A percentile compares a stretch with the other conserved stretches of the same genome.
These are phyloP conservation scores for Termitomyces sp. DNA, from an alignment of 768 basidiomycete genomes.

Conservation along the genomic window DNA sequence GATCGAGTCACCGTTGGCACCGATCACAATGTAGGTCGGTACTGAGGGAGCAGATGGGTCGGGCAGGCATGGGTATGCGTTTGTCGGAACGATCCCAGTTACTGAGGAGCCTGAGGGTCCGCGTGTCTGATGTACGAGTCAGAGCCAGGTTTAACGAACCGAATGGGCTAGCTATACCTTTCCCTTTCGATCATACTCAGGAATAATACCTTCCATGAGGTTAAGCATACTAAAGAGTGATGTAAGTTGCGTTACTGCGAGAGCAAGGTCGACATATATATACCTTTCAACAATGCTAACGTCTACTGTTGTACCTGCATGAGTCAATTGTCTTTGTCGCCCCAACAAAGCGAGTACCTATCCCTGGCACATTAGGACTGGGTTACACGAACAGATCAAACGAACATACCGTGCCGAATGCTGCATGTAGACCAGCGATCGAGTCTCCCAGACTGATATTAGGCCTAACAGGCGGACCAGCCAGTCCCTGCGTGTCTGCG, in stretches of 20 bases:
- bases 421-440: slow-evolving; percentile 67
- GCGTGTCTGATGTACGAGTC: slow-evolving; percentile 40
- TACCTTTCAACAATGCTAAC: slow-evolving; percentile 75
- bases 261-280: background rate
- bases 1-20: slow-evolving; percentile 68
- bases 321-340: slow-evolving; percentile 34
- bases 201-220: slow-evolving; percentile 74
- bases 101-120: slow-evolving; percentile 74
- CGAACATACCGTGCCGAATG: slow-evolving; percentile 62
- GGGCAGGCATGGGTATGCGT: slow-evolving; percentile 66
- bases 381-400: background rate
- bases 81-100: slow-evolving; percentile 73
- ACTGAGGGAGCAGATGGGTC: slow-evolving; percentile 33
- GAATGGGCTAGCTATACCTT: slow-evolving; percentile 35
- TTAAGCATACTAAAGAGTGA: slow-evolving; percentile 56
- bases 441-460: slow-evolving; percentile 75
- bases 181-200: slow-evolving; percentile 69
- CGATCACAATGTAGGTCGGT: slow-evolving; percentile 63
- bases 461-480: slow-evolving; percentile 63
- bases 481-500: slow-evolving; percentile 44
- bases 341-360: slow-evolving; percentile 57
- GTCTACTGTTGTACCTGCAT: slow-evolving; percentile 55
- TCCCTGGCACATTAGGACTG: background rate
- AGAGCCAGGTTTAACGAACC: background rate
- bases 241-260: background rate